Evolutionary conservation across 2,329 filamentous ascomycete species (phyloP).

Genomic region (Kalaharituber pfeilii): DNA sequence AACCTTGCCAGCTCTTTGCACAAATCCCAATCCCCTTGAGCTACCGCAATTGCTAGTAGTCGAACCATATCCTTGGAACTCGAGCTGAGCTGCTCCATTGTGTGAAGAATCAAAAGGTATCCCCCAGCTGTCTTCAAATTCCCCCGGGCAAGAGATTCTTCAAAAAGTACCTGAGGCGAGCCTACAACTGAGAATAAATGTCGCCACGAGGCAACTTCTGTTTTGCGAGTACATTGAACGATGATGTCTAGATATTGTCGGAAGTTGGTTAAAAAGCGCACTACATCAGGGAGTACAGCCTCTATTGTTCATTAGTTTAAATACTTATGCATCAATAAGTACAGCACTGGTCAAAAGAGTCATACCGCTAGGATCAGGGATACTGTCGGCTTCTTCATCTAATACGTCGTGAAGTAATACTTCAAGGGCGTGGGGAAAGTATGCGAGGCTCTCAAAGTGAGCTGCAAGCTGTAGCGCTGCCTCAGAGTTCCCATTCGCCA

Average conservation of each 20-base stretch:
- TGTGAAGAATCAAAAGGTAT: slow-evolving; percentile 88
- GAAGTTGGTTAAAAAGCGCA: slow-evolving; percentile 34
- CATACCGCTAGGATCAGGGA: slow-evolving; percentile 42
- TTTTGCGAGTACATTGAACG: slow-evolving; percentile 92
- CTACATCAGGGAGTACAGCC: slow-evolving; percentile 34
- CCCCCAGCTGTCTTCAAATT: slow-evolving; percentile 89
- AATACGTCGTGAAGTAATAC: slow-evolving; percentile 82
- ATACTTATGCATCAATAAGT: too few relatives aligned
- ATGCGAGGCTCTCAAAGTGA: slow-evolving; percentile 71
- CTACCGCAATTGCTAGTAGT: slow-evolving; percentile 61
- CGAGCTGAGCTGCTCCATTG: slow-evolving; percentile 50
- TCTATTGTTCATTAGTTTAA: too few relatives aligned
- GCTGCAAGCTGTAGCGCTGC: slow-evolving; percentile 68
- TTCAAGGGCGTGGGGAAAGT: slow-evolving; percentile 85
- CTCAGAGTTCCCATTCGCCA: slow-evolving; percentile 57
- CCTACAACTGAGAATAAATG: slow-evolving; percentile 63
- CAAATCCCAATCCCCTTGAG: slow-evolving; percentile 80
- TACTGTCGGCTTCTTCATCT: slow-evolving; percentile 77
- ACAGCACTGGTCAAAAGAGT: too few relatives aligned
- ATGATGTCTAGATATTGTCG: slow-evolving; percentile 85
- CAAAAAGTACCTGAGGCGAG: slow-evolving; percentile 77
- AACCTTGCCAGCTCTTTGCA: slow-evolving; percentile 94
- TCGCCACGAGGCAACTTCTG: slow-evolving; percentile 48
- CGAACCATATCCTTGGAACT: slow-evolving; percentile 59
- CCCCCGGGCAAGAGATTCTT: slow-evolving; percentile 70